Base-by-base conservation (phyloP, 2,329 filamentous ascomycete species). In the Trichoderma semiorbis region DNA sequence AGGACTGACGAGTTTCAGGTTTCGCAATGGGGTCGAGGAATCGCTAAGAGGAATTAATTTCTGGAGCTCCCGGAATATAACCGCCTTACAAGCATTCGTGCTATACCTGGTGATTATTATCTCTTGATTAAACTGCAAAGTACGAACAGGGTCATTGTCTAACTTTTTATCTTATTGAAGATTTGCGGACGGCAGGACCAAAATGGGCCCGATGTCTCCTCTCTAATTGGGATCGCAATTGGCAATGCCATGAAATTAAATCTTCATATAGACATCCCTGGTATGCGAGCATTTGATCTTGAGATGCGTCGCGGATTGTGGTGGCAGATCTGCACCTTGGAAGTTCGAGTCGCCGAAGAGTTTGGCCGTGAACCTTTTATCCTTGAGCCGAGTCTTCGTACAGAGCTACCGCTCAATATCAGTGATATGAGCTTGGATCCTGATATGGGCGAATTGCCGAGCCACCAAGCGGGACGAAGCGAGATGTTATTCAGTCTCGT, bases 301-400 rank as follows among this genome's bases (percentile, higher is more conserved):
- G 87, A 88, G 75, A 84, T 87, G 77, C 81, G 86, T 2, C 82
- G 86, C 50, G 80, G 86, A 24, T 78, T 88, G 7, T 88, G 86
- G 85, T 88, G 86, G 85, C 84, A 85, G 69, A 81, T 88, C 5
- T 85, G 82, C 74, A 81, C 84, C 12, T 78, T 86, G 3, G 85
- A 87, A 74, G 80, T 82, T 14, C 79, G 85, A 58, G 82, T 85
- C 6, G 84, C 85, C 7, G 86, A 89, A 75, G 87, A 89, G 72
- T 85, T 88, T 74, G 87, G 87, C 2, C 61, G 75, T 47, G 70
- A 74, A 16, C 74, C 74, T 34, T 62, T 18, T 7, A 69, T 75
- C 43, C 12, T 73, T 18, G 69, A 71, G 21, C 28, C 32, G 24
- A 64, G n/a, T 6, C 50, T 60, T 68, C 7, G 21, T 30, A 43